These are phyloP conservation scores for Retiboletus flavoniger DNA, from an alignment of 1,284 basidiomycete species.

Conservation along the genomic window DNA sequence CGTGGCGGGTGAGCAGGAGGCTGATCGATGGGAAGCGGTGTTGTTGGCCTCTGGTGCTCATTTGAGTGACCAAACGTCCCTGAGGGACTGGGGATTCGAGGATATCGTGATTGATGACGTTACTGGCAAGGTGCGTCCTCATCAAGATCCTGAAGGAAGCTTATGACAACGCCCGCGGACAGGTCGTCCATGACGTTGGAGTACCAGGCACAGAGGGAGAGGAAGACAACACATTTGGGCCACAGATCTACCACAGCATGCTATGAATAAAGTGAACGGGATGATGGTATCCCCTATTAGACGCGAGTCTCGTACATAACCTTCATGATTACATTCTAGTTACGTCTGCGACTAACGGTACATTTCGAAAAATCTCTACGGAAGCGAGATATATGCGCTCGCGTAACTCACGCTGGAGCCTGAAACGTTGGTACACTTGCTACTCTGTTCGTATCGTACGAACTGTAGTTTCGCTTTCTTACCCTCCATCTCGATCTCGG, in stretches of 20 bases:
- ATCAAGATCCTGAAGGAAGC: neutral
- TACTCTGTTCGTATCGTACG: constrained; percentile 93
- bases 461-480: constrained; percentile 58
- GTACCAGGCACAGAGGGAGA: constrained; percentile 62
- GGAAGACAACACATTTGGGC: constrained; percentile 52
- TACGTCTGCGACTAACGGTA: constrained; percentile 4
- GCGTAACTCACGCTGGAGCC: constrained; percentile 97
- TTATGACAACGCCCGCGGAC: neutral
- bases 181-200: constrained; percentile 58
- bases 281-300: neutral
- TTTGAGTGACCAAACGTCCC: constrained; percentile 53
- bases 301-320: neutral
- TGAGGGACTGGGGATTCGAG: constrained; percentile 80
- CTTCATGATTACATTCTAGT: constrained; percentile 1
- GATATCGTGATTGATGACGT: constrained; percentile 52
- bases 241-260: constrained; percentile 45
- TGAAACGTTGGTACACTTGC: constrained; percentile 59
- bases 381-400: constrained; percentile 72
- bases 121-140: constrained; percentile 43
- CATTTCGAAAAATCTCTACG: constrained; percentile 14
- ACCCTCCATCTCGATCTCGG: constrained; percentile 53
- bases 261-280: constrained; percentile 36
- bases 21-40: constrained; percentile 43
- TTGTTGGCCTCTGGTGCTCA: constrained; percentile 57
- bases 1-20: constrained; percentile 34